A percentile compares a stretch with the other conserved stretches of the same genome.
Conservation (phyloP, 2,329 filamentous ascomycete genomes). For the Cladophialophora carrionii region DNA sequence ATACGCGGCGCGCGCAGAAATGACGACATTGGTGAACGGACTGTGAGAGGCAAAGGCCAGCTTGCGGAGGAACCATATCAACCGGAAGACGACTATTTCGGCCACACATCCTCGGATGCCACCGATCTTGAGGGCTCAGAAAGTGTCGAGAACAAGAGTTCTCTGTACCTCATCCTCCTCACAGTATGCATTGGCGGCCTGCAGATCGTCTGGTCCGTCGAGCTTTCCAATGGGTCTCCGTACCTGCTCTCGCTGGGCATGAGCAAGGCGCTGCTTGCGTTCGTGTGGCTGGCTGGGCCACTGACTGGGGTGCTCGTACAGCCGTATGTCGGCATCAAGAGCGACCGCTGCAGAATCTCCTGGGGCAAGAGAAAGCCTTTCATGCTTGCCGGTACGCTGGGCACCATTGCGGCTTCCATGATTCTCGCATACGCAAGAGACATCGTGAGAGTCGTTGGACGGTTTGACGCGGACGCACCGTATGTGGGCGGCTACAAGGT, state of each 20-base stretch:
- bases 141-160: constrained; percentile 64
- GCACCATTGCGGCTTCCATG: constrained; percentile 69
- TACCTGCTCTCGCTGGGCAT: constrained; percentile 79
- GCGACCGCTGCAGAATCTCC: constrained; percentile 72
- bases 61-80: constrained; percentile 15
- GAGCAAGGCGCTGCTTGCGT: constrained; percentile 78
- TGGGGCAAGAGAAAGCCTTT: constrained; percentile 84
- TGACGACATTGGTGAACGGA: constrained; percentile 24
- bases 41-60: constrained; percentile 18
- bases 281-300: constrained; percentile 83
- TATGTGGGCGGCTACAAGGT: constrained; percentile 67
- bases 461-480: constrained; percentile 71
- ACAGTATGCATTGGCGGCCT: constrained; percentile 85
- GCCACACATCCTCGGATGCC: constrained; percentile 21
- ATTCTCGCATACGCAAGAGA: constrained; percentile 75
- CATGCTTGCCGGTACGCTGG: constrained; percentile 70
- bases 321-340: constrained; percentile 79
- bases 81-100: constrained; percentile 15
- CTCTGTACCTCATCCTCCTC: constrained; percentile 82
- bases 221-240: constrained; percentile 88
- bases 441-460: constrained; percentile 68
- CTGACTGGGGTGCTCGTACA: constrained; percentile 78
- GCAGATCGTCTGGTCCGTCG: constrained; percentile 94
- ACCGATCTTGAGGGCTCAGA: constrained; percentile 29
- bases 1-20: constrained; percentile 26